Base-by-base conservation (phyloP, 148 eudicot species). In the Rhododendron vialii region DNA sequence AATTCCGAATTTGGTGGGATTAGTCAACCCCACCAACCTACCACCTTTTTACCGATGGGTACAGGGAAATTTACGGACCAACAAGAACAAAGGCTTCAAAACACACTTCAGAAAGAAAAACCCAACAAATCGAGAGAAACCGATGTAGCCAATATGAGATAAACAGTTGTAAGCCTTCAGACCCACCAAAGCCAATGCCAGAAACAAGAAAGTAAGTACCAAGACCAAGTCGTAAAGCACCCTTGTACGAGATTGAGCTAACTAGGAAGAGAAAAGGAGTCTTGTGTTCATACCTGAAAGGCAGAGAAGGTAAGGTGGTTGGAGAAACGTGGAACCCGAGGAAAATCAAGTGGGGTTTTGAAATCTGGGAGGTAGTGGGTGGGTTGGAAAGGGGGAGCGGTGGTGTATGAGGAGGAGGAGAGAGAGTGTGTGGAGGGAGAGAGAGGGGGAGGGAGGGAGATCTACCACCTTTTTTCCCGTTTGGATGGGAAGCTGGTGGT, bases 11-110 rank as follows among this genome's bases (percentile, higher is more conserved):
- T 41, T 14, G 18, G 14, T 50, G 67, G 65, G 76, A 33, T 78
- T 89, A 90, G 91, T 92, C 91, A 92, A 90, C 86, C 92, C 90
- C 88, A 86, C 90, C 91, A 90, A 91, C 89, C 90, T 84, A 92
- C 93, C 92, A 92, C 93, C 93, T 92, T 92, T 67, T 87, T 41
- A 65, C 85, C 81, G 81, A 61, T 65, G 36, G 74, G 65, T 41
- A 57, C 18, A 50, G 30, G 75, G 73, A 65, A 63, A 81, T 6
- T 59, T 55, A 30, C 48, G 69, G 84, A 57, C 85, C 74, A 38
- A 84, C 78, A 69, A 74, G 53, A 71, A 74, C 33, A 78, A 3
- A 67, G 80, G 38, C 50, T 45, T 83, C 77, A 87, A 82, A 13
- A 71, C 63, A 30, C 71, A 73, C 36, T 43, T 22, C 30, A 10